These are phyloP conservation scores for Globisporangium polare DNA, from an alignment of 352 stramenopile species.

Conservation along the genomic window DNA sequence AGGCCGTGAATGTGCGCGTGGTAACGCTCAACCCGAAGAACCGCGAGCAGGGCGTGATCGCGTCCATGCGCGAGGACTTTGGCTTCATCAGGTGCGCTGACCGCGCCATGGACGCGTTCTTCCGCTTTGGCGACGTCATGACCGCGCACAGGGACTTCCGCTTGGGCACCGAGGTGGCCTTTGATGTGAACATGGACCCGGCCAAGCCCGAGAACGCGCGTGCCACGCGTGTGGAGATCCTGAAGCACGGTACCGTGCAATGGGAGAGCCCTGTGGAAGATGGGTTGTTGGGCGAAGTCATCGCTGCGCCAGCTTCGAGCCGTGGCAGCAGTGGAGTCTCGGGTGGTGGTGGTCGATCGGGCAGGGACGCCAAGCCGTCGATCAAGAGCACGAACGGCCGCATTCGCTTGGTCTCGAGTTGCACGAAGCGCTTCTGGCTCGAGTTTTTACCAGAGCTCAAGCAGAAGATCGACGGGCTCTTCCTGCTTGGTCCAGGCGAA, in stretches of 20 bases:
- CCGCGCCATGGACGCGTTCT: constrained; percentile 63
- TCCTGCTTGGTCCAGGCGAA: constrained; percentile 17
- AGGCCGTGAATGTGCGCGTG: constrained; percentile 61
- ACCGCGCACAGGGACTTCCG: constrained; percentile 42
- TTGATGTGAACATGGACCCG: constrained; percentile 49
- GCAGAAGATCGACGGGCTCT: constrained; percentile 46
- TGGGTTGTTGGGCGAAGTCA: constrained; percentile 40
- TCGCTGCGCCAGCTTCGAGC: constrained; percentile 32
- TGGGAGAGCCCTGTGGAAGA: constrained; percentile 55
- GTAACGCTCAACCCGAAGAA: constrained; percentile 60
- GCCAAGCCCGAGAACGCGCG: constrained; percentile 51
- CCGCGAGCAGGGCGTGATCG: constrained; percentile 64
- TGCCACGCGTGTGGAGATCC: constrained; percentile 53
- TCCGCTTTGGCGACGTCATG: constrained; percentile 78
- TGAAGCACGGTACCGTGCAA: constrained; percentile 50
- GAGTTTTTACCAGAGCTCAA: constrained; percentile 64
- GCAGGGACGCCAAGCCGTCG: constrained; percentile 26
- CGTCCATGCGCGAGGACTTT: constrained; percentile 73
- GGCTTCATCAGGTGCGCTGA: constrained; percentile 82
- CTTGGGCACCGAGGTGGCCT: constrained; percentile 59
- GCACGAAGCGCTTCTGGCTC: constrained; percentile 43
- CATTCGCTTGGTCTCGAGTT: constrained; percentile 32
- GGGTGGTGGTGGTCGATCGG: constrained; percentile 20
- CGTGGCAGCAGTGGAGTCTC: constrained; percentile 20
- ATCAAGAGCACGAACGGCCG: constrained; percentile 35